A percentile compares a stretch with the other conserved stretches of the same genome.
These are phyloP conservation scores for Myxozyma vanderwaltii DNA, from an alignment of 805 yeast genomes.

Conservation along the genomic window DNA sequence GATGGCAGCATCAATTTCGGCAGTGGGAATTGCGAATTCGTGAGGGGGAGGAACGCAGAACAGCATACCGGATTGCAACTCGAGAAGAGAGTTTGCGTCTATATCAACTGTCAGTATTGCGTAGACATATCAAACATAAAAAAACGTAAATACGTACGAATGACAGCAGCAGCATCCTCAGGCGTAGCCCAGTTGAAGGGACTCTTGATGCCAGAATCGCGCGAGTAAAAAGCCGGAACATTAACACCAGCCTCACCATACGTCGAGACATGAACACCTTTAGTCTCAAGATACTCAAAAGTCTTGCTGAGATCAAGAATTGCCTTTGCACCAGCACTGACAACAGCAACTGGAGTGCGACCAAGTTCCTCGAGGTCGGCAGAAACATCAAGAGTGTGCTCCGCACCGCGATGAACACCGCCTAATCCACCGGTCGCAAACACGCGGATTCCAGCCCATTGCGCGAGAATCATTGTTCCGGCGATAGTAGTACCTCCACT, in stretches of 20 bases:
- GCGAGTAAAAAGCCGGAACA: slow-evolving; percentile 80
- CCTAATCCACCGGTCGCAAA: slow-evolving; percentile 95
- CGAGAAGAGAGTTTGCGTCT: slow-evolving; percentile 51
- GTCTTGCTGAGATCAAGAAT: slow-evolving; percentile 80
- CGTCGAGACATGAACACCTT: slow-evolving; percentile 85
- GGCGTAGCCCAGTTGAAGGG: slow-evolving; percentile 64
- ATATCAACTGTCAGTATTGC: neutral
- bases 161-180: slow-evolving; percentile 62
- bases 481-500: slow-evolving; percentile 91
- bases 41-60: slow-evolving; percentile 83
- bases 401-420: slow-evolving; percentile 83
- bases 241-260: slow-evolving; percentile 53
- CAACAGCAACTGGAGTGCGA: slow-evolving; percentile 82
- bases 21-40: slow-evolving; percentile 58
- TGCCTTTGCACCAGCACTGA: slow-evolving; percentile 89
- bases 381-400: slow-evolving; percentile 73
- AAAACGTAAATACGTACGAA: slow-evolving; percentile 44
- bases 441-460: slow-evolving; percentile 73
- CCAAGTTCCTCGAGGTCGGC: slow-evolving; percentile 87
- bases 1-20: slow-evolving; percentile 57
- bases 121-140: neutral
- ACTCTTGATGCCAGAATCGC: slow-evolving; percentile 71
- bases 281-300: slow-evolving; percentile 84
- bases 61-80: slow-evolving; percentile 65
- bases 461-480: slow-evolving; percentile 80